A percentile compares a stretch with the other conserved stretches of the same genome.
These are phyloP conservation scores for Aspergillus proliferans DNA, from an alignment of 2,329 filamentous ascomycete species.

Conservation along the genomic window DNA sequence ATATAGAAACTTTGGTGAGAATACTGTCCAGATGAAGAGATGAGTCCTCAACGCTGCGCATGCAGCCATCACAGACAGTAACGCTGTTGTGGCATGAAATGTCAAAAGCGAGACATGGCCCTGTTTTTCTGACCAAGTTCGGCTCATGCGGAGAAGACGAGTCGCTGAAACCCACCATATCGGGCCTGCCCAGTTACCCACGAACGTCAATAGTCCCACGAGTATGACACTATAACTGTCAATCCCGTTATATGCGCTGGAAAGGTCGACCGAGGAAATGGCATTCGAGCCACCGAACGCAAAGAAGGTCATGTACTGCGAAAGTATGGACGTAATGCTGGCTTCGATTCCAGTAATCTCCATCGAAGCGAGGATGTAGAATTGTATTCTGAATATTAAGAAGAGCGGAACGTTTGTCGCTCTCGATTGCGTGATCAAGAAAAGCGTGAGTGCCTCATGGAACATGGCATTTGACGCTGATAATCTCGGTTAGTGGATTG, in stretches of 20 bases:
- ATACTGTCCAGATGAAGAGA: slow-evolving; percentile 97
- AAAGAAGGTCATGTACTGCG: slow-evolving; percentile 82
- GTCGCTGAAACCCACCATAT: slow-evolving; percentile 77
- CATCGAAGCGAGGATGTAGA: slow-evolving; percentile 46
- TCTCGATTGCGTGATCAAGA: slow-evolving; percentile 81
- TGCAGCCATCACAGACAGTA: slow-evolving; percentile 76
- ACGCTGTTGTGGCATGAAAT: slow-evolving; percentile 59
- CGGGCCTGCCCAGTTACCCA: slow-evolving; percentile 85
- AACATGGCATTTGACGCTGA: slow-evolving; percentile 16
- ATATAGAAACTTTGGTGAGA: slow-evolving; percentile 93
- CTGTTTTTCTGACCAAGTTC: slow-evolving; percentile 26
- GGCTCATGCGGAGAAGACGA: slow-evolving; percentile 20
- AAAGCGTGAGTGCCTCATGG: slow-evolving; percentile 67
- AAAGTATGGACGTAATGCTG: slow-evolving; percentile 64
- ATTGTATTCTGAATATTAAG: slow-evolving; percentile 62
- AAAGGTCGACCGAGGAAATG: slow-evolving; percentile 91
- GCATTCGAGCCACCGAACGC: slow-evolving; percentile 86
- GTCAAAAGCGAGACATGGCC: slow-evolving; percentile 59
- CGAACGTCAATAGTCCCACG: slow-evolving; percentile 77
- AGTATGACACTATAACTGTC: slow-evolving; percentile 70
- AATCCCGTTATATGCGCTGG: slow-evolving; percentile 90
- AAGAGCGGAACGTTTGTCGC: slow-evolving; percentile 81
- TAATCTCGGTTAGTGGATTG: slow-evolving; percentile 8
- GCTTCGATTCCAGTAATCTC: slow-evolving; percentile 48
- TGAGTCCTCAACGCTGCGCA: slow-evolving; percentile 80